Evolutionary conservation across 192 early-diverging fungal genomes (phyloP).

Genomic region (Coemansia sp.): DNA sequence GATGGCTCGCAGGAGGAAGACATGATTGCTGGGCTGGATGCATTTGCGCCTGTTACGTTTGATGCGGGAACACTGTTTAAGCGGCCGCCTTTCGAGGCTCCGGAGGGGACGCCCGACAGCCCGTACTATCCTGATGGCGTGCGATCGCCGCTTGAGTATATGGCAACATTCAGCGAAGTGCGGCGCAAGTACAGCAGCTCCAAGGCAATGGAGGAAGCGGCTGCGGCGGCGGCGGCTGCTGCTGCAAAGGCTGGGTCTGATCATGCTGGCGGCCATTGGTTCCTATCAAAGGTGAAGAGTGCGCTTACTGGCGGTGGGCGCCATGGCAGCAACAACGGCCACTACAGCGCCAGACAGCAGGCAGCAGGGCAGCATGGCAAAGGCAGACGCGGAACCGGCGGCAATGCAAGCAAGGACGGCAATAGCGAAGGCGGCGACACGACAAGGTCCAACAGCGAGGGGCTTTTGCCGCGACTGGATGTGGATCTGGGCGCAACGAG

Average conservation of each 20-base stretch:
- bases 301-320: constrained; percentile 35
- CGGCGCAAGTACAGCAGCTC: constrained; percentile 35
- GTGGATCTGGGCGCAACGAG: constrained; percentile 39
- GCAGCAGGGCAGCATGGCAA: background rate
- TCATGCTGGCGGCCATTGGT: constrained; percentile 35
- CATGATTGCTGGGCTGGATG: constrained; percentile 18
- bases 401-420: background rate
- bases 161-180: constrained; percentile 42
- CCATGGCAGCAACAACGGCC: background rate
- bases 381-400: background rate
- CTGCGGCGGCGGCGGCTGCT: constrained; percentile 4
- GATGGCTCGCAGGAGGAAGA: background rate
- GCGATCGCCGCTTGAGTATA: constrained; percentile 37
- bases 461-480: constrained; percentile 35
- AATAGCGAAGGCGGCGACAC: constrained; percentile 9
- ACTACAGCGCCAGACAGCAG: background rate
- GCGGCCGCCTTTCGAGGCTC: constrained; percentile 16
- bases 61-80: constrained; percentile 40
- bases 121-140: constrained; percentile 6
- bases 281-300: constrained; percentile 44
- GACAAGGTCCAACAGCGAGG: constrained; percentile 2
- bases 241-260: constrained; percentile 7
- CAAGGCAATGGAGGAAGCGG: constrained; percentile 8
- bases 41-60: constrained; percentile 45
- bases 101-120: constrained; percentile 1